Conservation (phyloP, 768 basidiomycete genomes). For the Leucosporidium creatinivorum region DNA sequence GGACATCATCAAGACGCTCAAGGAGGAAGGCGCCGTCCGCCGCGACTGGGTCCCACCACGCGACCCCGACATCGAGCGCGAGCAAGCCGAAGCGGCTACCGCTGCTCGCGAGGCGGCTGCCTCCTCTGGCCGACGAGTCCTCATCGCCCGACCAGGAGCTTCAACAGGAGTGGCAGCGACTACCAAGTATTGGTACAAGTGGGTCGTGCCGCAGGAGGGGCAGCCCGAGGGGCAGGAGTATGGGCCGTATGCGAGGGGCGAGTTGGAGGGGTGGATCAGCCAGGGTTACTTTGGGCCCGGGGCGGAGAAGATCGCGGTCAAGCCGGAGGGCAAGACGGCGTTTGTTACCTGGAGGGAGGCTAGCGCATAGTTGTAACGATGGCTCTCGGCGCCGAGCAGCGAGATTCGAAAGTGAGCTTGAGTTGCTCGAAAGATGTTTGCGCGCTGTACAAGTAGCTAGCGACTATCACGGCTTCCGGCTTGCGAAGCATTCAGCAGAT, state of each 20-base stretch:
- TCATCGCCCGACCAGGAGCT: constrained; percentile 13
- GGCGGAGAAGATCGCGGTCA: constrained; percentile 72
- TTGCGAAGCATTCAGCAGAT: no score
- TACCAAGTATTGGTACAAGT: constrained; percentile 63
- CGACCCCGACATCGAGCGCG: constrained; percentile 41
- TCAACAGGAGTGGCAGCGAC: background rate
- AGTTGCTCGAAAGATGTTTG: no score
- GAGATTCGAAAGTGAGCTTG: no score
- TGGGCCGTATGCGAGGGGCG: constrained; percentile 73
- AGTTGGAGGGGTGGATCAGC: constrained; percentile 70
- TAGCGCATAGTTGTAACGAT: background rate
- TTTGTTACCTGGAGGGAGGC: constrained; percentile 25
- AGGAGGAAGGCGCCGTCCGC: constrained; percentile 62
- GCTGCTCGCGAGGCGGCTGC: constrained; percentile 31
- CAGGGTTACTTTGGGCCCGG: constrained; percentile 70
- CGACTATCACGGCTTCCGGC: no score
- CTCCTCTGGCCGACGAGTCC: background rate
- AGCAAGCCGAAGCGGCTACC: constrained; percentile 44
- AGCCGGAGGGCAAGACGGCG: constrained; percentile 47
- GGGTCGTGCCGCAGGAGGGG: constrained; percentile 49
- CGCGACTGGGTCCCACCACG: constrained; percentile 67
- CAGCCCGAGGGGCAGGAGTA: constrained; percentile 51
- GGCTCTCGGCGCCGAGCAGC: no score
- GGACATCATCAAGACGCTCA: constrained; percentile 67
- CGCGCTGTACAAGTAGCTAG: no score